Percentiles rank a stretch among this genome's conserved stretches.
Evolutionary conservation across 805 yeast species (phyloP).

Genomic region (Wickerhamiella cacticola): DNA sequence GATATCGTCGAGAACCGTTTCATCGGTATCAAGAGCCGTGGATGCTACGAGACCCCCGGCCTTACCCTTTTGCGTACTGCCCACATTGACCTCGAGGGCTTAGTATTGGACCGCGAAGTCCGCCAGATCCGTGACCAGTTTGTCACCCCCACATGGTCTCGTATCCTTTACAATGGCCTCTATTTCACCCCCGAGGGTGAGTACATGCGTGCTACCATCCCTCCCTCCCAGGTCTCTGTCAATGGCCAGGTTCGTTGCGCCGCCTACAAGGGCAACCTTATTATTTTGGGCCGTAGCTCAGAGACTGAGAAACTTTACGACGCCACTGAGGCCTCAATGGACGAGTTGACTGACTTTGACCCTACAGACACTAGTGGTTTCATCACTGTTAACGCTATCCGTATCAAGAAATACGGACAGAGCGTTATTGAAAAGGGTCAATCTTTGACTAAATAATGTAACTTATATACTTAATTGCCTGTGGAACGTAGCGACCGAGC

Average conservation of each 20-base stretch:
- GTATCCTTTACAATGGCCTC: conserved; percentile 89
- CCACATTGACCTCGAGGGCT: conserved; percentile 94
- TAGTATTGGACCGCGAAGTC: conserved; percentile 94
- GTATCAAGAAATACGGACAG: conserved; percentile 97
- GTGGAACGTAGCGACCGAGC: too few relatives aligned
- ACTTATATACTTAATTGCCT: too few relatives aligned
- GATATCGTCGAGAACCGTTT: conserved; percentile 99
- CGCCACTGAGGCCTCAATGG: conserved; percentile 98
- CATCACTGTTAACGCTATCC: conserved; percentile 95
- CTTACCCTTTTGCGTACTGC: conserved; percentile 85
- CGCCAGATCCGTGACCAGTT: conserved; percentile 92
- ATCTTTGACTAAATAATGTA: not conserved
- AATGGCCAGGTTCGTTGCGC: conserved; percentile 93
- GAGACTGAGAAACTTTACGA: conserved; percentile 94
- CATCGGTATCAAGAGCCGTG: conserved; percentile 97
- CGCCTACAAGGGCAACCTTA: conserved; percentile 80
- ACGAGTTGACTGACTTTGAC: conserved; percentile 93
- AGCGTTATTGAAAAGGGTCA: conserved; percentile 28
- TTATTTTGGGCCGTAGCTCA: conserved; percentile 85
- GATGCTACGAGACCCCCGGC: conserved; percentile 99
- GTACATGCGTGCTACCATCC: conserved; percentile 65
- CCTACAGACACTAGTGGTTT: conserved; percentile 96
- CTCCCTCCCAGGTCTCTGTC: conserved; percentile 88
- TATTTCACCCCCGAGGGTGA: conserved; percentile 98
- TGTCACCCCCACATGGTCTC: conserved; percentile 86